These are phyloP conservation scores for Fraxinus excelsior DNA, from an alignment of 257 asterid genomes.

Conservation along the genomic window DNA sequence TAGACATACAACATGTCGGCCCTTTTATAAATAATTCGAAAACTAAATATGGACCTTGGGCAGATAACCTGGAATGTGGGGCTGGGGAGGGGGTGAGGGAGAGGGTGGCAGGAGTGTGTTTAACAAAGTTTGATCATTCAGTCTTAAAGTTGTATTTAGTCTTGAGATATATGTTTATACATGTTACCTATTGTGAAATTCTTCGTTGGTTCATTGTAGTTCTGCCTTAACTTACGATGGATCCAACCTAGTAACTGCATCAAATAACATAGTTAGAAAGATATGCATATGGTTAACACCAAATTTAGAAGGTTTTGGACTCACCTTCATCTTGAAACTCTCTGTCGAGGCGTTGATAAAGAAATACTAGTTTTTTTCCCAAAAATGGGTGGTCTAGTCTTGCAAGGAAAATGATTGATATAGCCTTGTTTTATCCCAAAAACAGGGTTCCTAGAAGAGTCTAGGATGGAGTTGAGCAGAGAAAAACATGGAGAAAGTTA, in stretches of 20 bases:
- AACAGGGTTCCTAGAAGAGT: slow-evolving; percentile 40
- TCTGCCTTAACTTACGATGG: slow-evolving; percentile 64
- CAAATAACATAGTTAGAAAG: slow-evolving; percentile 37
- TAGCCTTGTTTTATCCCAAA: slow-evolving; percentile 1
- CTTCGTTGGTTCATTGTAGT: slow-evolving; percentile 44
- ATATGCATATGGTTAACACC: slow-evolving; percentile 13
- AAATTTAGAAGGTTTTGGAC: slow-evolving; percentile 31
- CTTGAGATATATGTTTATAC: not conserved
- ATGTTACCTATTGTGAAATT: slow-evolving; percentile 57
- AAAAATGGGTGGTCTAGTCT: slow-evolving; percentile 29
- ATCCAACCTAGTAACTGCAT: slow-evolving; percentile 90
- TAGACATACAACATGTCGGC: not conserved
- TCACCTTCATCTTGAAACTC: slow-evolving; percentile 69
- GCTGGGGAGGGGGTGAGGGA: not conserved
- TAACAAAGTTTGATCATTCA: not conserved
- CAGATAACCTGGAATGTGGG: not conserved
- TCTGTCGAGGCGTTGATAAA: slow-evolving; percentile 29
- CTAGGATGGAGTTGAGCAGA: slow-evolving; percentile 43
- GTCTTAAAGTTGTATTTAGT: not conserved
- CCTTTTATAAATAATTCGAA: not conserved
- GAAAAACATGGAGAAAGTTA: slow-evolving; percentile 55
- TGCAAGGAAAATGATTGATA: slow-evolving; percentile 18
- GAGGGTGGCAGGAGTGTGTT: not conserved
- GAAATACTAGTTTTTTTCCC: slow-evolving; percentile 14
- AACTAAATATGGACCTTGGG: too few species aligned